phyloP scores from a whole-genome alignment of 2,329 filamentous ascomycete genomes.

The Colletotrichum eremochloae region DNA sequence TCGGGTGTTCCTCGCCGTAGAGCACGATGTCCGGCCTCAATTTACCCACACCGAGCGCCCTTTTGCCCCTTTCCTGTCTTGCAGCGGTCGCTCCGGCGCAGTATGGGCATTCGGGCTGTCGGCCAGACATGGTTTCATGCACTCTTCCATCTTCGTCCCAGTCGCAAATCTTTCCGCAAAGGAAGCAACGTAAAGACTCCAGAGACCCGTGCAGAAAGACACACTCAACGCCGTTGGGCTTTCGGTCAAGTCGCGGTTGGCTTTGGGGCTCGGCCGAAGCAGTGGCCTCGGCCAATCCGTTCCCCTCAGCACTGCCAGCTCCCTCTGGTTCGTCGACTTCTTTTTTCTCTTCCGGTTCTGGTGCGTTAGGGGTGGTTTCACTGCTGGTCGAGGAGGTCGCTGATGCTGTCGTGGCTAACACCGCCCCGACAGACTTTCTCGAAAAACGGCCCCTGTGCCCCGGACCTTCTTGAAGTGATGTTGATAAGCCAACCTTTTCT shows the following conservation, averaged over 20 bases:
- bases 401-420: slow-evolving; percentile 40
- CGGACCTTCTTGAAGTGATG: slow-evolving; percentile 71
- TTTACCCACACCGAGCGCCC: slow-evolving; percentile 75
- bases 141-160: slow-evolving; percentile 72
- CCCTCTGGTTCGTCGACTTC: slow-evolving; percentile 7
- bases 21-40: slow-evolving; percentile 80
- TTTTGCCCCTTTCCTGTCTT: slow-evolving; percentile 74
- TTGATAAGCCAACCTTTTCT: slow-evolving; percentile 76
- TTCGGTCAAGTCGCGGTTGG: slow-evolving; percentile 19
- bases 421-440: slow-evolving; percentile 56
- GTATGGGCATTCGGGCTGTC: slow-evolving; percentile 76
- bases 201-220: slow-evolving; percentile 82
- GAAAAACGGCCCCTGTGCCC: slow-evolving; percentile 73
- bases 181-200: slow-evolving; percentile 72
- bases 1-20: slow-evolving; percentile 80
- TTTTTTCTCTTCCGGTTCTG: slow-evolving; percentile 7
- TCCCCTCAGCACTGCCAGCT: background rate
- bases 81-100: slow-evolving; percentile 74
- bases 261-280: background rate
- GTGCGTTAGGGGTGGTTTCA: background rate
- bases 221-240: slow-evolving; percentile 66
- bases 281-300: background rate
- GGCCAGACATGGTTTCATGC: slow-evolving; percentile 70
- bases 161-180: slow-evolving; percentile 68
- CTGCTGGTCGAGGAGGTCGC: background rate